Evolutionary conservation across 2,329 filamentous ascomycete genomes (phyloP).

Genomic region (Aaosphaeria pasadenensis): DNA sequence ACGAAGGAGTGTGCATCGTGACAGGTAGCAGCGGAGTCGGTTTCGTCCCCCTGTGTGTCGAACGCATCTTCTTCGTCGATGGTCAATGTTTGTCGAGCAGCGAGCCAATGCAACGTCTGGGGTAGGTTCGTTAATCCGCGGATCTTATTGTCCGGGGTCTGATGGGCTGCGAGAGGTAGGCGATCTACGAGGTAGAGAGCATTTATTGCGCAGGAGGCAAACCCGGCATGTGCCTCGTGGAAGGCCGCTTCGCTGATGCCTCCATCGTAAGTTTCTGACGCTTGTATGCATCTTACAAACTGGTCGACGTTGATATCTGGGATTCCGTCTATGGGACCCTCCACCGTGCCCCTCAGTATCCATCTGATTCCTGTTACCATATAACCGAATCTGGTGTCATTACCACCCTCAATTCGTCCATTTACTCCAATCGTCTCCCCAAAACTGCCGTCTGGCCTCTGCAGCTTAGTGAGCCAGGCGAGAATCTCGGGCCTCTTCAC

Average conservation of each 20-base stretch:
- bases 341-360: slow-evolving; percentile 66
- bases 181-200: slow-evolving; percentile 74
- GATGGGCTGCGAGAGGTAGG: slow-evolving; percentile 37
- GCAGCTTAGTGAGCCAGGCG: slow-evolving; percentile 70
- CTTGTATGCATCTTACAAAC: slow-evolving; percentile 68
- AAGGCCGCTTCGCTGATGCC: slow-evolving; percentile 75
- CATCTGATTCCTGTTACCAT: slow-evolving; percentile 78
- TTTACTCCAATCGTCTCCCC: slow-evolving; percentile 70
- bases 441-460: slow-evolving; percentile 85
- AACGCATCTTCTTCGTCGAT: slow-evolving; percentile 41
- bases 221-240: slow-evolving; percentile 85
- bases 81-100: slow-evolving; percentile 45
- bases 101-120: slow-evolving; percentile 45
- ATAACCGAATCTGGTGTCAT: slow-evolving; percentile 86
- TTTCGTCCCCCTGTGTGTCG: slow-evolving; percentile 37
- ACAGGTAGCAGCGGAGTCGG: slow-evolving; percentile 38
- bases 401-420: slow-evolving; percentile 67
- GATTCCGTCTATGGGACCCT: slow-evolving; percentile 53
- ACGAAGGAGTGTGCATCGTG: slow-evolving; percentile 40
- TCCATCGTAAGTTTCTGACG: slow-evolving; percentile 74
- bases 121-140: slow-evolving; percentile 38
- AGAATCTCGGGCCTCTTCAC: slow-evolving; percentile 68
- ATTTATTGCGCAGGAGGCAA: slow-evolving; percentile 83
- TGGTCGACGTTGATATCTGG: slow-evolving; percentile 72
- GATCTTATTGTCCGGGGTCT: slow-evolving; percentile 20